A percentile compares a stretch with the other conserved stretches of the same genome.
Evolutionary conservation across 257 asterid species (phyloP).

Genomic region (Linderniella brevidens): DNA sequence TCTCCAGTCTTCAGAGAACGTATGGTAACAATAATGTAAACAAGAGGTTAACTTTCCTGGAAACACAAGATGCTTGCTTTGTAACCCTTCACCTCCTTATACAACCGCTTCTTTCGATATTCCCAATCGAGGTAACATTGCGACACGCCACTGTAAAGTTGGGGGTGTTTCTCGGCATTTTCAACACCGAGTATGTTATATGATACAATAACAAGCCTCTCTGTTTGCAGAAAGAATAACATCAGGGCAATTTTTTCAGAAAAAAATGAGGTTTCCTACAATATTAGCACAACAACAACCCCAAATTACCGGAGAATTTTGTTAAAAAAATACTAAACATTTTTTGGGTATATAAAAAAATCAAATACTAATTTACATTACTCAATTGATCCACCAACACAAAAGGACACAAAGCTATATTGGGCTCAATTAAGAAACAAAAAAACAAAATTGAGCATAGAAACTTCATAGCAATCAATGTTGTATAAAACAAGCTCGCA

Average conservation of each 20-base stretch:
- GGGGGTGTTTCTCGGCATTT: conserved; percentile 49
- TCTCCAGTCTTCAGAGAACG: no score
- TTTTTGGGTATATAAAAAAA: no score
- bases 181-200: conserved; percentile 71
- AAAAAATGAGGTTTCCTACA: not conserved
- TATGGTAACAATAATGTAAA: not conserved
- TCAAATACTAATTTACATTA: no score
- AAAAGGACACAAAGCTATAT: no score
- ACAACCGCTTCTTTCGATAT: conserved; percentile 39
- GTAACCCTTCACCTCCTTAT: conserved; percentile 44
- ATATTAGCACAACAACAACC: no score
- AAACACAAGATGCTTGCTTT: conserved; percentile 55
- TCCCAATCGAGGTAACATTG: conserved; percentile 55
- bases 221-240: conserved; percentile 19
- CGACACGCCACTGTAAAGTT: conserved; percentile 33
- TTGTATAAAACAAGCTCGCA: not conserved
- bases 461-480: no score
- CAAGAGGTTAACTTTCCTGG: conserved; percentile 33
- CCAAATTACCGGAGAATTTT: no score
- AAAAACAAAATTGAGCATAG: no score
- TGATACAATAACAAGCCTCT: conserved; percentile 44
- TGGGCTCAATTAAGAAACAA: no score
- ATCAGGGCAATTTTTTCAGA: conserved; percentile 1
- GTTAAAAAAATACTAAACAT: no score
- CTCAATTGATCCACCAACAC: no score